Evolutionary conservation across 2,329 filamentous ascomycete genomes (phyloP), one percentile per base, ranked within the genome.

Genomic region (Ophiostoma sp.): DNA sequence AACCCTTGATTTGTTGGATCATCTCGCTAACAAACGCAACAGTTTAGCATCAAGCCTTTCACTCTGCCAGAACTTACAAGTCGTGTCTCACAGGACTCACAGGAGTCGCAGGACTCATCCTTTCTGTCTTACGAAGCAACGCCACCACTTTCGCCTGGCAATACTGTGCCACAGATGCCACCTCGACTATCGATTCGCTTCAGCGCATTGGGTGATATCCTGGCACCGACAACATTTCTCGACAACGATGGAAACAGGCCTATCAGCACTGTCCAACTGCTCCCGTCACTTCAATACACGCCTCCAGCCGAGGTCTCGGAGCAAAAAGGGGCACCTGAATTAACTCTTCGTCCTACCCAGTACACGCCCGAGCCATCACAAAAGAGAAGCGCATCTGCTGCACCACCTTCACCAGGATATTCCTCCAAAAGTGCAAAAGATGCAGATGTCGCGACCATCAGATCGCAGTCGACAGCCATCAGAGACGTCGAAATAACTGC

Each of bases 21-120:
- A 62, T n/a, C 54, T 31, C 23, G 1, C 48, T 67, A 27, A 65
- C 57, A 52, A 27, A 68, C 48, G 67, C 62, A 39, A 52, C 57
- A 78, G 77, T 75, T 76, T 69, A 77, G 74, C 71, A 72, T 76
- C 17, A 72, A 76, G 68, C 76, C 76, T 8, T 76, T 72, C 66
- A 75, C 75, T 1, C 36, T 69, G 1, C 72, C 73, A 2, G 69
- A 74, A 57, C 31, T 68, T 27, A 44, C 66, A 31, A 52, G 52
- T 23, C 70, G 70, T 20, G 65, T 35, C 3, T 71, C 70, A 11
- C 52, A 69, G 15, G 67, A 70, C 13, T 69, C 73, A 3, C 72
- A 72, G 17, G 65, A 69, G 8, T 68, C 69, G 11, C 62, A 76
- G 39, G 67, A 70, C 11, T 69, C 73, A 4, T 68, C 71, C 3